These are phyloP conservation scores for Leccinum subgranulosum DNA, from an alignment of 768 basidiomycete species.

Conservation along the genomic window DNA sequence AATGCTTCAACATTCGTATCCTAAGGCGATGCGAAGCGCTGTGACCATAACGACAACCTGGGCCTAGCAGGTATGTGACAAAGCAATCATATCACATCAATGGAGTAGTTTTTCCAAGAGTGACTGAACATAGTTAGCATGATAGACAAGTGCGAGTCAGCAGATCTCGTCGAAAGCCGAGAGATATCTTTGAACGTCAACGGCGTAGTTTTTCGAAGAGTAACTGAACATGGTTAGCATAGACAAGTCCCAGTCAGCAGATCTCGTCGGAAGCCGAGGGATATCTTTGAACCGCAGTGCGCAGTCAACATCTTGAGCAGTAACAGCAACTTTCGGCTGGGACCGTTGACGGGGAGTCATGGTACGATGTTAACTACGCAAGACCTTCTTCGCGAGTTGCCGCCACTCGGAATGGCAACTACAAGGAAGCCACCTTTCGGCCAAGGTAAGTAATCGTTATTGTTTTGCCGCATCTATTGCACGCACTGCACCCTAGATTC, in stretches of 20 bases:
- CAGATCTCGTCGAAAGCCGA: background rate
- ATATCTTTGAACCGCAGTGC: background rate
- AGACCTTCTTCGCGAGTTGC: conserved; percentile 1
- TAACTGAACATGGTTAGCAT: too few relatives aligned
- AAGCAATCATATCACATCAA: background rate
- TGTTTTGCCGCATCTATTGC: conserved; percentile 15
- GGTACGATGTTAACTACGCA: conserved; percentile 3
- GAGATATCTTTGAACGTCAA: too few relatives aligned
- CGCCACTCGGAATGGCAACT: conserved; percentile 8
- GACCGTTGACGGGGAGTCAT: background rate
- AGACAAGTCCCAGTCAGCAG: too few relatives aligned
- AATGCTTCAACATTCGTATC: background rate
- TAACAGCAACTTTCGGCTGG: background rate
- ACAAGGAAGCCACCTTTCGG: conserved; percentile 10
- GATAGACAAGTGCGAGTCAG: background rate
- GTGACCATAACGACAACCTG: background rate
- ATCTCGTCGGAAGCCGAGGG: too few relatives aligned
- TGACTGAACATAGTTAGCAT: background rate
- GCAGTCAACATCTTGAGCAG: conserved; percentile 5
- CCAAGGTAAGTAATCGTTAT: conserved; percentile 20
- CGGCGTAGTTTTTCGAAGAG: too few relatives aligned
- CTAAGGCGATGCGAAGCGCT: background rate
- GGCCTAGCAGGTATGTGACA: background rate
- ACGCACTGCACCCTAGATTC: background rate
- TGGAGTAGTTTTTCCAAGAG: background rate